These are phyloP conservation scores for Eucalyptus cloeziana DNA, from an alignment of 345 rosid genomes.

Conservation along the genomic window DNA sequence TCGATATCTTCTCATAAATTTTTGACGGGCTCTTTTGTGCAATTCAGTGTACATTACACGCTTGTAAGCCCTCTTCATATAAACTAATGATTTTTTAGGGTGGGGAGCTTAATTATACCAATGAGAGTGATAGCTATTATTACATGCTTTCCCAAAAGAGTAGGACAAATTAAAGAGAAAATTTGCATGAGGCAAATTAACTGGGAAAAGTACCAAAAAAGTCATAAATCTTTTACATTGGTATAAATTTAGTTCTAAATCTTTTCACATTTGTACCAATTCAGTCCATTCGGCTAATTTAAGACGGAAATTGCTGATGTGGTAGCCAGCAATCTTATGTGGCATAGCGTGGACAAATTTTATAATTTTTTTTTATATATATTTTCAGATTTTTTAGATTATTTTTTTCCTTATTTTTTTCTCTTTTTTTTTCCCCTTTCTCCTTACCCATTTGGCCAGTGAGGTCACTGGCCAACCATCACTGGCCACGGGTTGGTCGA, in stretches of 20 bases:
- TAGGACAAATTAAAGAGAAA: neutral
- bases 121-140: neutral
- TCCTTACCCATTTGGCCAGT: no score
- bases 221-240: fast-evolving
- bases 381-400: no score
- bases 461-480: fast-evolving
- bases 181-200: neutral
- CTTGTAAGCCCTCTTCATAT: neutral
- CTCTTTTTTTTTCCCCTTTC: no score
- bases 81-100: neutral
- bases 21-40: neutral
- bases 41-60: neutral
- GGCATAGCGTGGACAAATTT: fast-evolving
- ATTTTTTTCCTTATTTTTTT: no score
- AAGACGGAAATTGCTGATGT: fast-evolving
- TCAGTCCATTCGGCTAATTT: fast-evolving
- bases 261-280: fast-evolving
- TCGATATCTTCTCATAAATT: neutral
- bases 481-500: fast-evolving
- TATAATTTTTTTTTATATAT: no score
- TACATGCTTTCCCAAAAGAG: neutral
- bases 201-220: no score
- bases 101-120: neutral
- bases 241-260: fast-evolving
- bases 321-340: fast-evolving